Percentiles rank a stretch among this genome's conserved stretches.
These are phyloP conservation scores for Isabelozyma heimii DNA, from an alignment of 805 yeast species.

Conservation along the genomic window DNA sequence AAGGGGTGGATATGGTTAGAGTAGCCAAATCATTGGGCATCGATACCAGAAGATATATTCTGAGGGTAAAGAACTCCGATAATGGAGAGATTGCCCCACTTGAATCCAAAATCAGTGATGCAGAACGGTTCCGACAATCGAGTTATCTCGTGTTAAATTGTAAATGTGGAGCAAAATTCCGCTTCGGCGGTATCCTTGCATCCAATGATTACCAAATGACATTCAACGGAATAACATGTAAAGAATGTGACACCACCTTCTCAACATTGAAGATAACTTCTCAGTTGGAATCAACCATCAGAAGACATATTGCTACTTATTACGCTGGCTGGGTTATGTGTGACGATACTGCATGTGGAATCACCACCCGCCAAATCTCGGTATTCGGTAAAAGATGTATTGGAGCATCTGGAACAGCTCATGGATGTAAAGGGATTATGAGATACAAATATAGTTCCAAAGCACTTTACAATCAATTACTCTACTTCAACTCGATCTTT, in stretches of 20 bases:
- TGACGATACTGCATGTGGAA: slow-evolving; percentile 81
- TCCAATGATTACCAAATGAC: slow-evolving; percentile 61
- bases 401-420: slow-evolving; percentile 58
- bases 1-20: slow-evolving; percentile 79
- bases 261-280: slow-evolving; percentile 55
- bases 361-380: slow-evolving; percentile 76
- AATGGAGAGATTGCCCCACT: slow-evolving; percentile 60
- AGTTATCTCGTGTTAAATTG: slow-evolving; percentile 58
- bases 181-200: slow-evolving; percentile 71
- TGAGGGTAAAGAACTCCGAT: slow-evolving; percentile 39
- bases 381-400: slow-evolving; percentile 89
- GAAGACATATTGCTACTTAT: slow-evolving; percentile 69
- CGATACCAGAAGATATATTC: slow-evolving; percentile 61
- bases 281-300: slow-evolving; percentile 72
- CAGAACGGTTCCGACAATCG: slow-evolving; percentile 74
- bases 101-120: slow-evolving; percentile 77
- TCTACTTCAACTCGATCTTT: slow-evolving; percentile 75
- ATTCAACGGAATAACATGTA: slow-evolving; percentile 70
- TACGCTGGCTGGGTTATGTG: slow-evolving; percentile 87
- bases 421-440: slow-evolving; percentile 79
- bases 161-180: slow-evolving; percentile 56
- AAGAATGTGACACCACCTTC: slow-evolving; percentile 53
- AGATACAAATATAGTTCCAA: slow-evolving; percentile 72
- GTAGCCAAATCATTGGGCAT: slow-evolving; percentile 77
- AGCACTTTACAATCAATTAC: slow-evolving; percentile 79